These are phyloP conservation scores for Zalaria obscura DNA, from an alignment of 2,329 filamentous ascomycete species.

Conservation along the genomic window DNA sequence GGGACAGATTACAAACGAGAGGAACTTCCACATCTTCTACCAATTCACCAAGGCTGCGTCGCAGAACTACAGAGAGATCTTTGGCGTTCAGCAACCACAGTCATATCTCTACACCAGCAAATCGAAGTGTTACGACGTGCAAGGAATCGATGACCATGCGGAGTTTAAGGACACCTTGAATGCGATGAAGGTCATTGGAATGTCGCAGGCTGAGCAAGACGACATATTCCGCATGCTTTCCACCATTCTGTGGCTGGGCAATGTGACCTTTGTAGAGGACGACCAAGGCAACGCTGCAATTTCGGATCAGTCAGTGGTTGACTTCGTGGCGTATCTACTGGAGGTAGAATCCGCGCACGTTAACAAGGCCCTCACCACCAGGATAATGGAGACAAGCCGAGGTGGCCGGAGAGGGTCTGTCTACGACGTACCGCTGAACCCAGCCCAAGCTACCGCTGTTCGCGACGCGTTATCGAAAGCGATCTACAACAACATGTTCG, in stretches of 20 bases:
- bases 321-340: slow-evolving; percentile 86
- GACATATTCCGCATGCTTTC: slow-evolving; percentile 93
- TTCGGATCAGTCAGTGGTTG: slow-evolving; percentile 76
- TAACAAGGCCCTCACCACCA: slow-evolving; percentile 75
- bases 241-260: slow-evolving; percentile 85
- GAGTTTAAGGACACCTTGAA: slow-evolving; percentile 85
- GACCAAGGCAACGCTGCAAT: slow-evolving; percentile 80
- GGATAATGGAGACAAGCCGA: slow-evolving; percentile 61
- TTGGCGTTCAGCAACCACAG: slow-evolving; percentile 80
- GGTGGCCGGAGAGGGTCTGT: slow-evolving; percentile 52
- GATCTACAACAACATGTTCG: slow-evolving; percentile 96
- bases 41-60: slow-evolving; percentile 94
- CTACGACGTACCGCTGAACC: slow-evolving; percentile 69
- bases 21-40: slow-evolving; percentile 99
- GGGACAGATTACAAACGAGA: slow-evolving; percentile 86
- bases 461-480: slow-evolving; percentile 85
- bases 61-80: slow-evolving; percentile 73
- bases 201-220: slow-evolving; percentile 80
- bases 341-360: slow-evolving; percentile 73
- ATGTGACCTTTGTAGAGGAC: slow-evolving; percentile 81
- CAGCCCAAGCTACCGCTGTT: slow-evolving; percentile 71
- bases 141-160: slow-evolving; percentile 79
- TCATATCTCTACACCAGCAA: slow-evolving; percentile 88
- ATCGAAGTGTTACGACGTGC: slow-evolving; percentile 89
- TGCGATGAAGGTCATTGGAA: slow-evolving; percentile 88